Percentiles rank a stretch among this genome's conserved stretches.
phyloP scores from a whole-genome alignment of 164 flowering plant species.

The Akebia trifoliata region DNA sequence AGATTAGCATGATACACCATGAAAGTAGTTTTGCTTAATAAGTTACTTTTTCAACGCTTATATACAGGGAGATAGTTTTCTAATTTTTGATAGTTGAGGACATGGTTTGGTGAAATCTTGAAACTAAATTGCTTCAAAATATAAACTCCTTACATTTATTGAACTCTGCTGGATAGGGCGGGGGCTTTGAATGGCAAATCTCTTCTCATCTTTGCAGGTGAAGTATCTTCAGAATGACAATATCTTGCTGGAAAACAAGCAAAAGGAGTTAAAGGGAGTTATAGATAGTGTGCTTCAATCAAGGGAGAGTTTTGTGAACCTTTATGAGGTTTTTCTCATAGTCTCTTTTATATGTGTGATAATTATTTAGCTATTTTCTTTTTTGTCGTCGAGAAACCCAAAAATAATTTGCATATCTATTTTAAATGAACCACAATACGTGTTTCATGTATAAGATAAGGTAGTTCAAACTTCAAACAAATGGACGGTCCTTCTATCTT shows the following conservation, averaged over 20 bases:
- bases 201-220: constrained; percentile 31
- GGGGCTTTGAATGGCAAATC: not conserved
- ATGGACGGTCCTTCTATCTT: too few species aligned
- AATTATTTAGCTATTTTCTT: not conserved
- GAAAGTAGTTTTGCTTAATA: too few species aligned
- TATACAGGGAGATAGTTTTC: too few species aligned
- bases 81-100: too few species aligned
- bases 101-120: too few species aligned
- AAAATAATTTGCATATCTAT: too few species aligned
- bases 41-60: too few species aligned
- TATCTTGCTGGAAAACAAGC: constrained; percentile 48
- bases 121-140: not conserved
- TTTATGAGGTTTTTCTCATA: constrained; percentile 40
- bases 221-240: constrained; percentile 51
- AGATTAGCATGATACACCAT: too few species aligned
- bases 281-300: constrained; percentile 47
- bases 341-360: not conserved
- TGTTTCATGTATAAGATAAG: too few species aligned
- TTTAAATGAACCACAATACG: too few species aligned
- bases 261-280: constrained; percentile 48
- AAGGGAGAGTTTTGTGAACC: constrained; percentile 39
- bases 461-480: too few species aligned
- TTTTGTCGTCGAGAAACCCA: not conserved
- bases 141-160: not conserved
- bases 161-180: not conserved